These are phyloP conservation scores for Penicillium vulpinum DNA, from an alignment of 2,329 filamentous ascomycete species.

Conservation along the genomic window DNA sequence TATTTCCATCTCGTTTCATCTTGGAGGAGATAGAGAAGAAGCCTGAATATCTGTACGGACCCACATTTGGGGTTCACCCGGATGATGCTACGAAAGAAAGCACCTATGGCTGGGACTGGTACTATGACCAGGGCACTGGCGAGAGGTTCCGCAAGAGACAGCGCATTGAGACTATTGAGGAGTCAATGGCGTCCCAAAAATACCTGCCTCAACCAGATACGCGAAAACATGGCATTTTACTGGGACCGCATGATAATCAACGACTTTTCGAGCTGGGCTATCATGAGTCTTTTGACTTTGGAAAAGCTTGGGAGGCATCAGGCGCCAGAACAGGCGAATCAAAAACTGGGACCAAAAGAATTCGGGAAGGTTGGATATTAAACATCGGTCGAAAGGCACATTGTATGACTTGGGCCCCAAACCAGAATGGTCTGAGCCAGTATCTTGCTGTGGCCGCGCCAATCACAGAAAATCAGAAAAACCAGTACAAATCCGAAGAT, in stretches of 20 bases:
- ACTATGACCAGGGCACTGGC: constrained; percentile 45
- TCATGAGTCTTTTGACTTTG: constrained; percentile 47
- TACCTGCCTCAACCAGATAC: constrained; percentile 45
- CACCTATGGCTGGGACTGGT: constrained; percentile 56
- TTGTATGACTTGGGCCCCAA: constrained; percentile 51
- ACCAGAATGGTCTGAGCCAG: constrained; percentile 49
- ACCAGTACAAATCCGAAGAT: constrained; percentile 26
- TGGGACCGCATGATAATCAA: constrained; percentile 52
- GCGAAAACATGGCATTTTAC: constrained; percentile 47
- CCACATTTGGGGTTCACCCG: constrained; percentile 46
- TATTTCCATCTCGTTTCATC: constrained; percentile 51
- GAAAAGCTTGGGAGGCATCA: constrained; percentile 44
- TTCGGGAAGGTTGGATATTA: constrained; percentile 54
- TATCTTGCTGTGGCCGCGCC: constrained; percentile 56
- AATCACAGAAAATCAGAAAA: constrained; percentile 41
- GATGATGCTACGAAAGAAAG: constrained; percentile 47
- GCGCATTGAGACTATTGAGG: constrained; percentile 33
- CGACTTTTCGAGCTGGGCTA: constrained; percentile 44
- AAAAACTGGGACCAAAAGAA: constrained; percentile 22
- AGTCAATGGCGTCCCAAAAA: constrained; percentile 35
- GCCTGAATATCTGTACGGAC: constrained; percentile 42
- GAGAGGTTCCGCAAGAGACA: constrained; percentile 48
- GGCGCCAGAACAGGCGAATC: constrained; percentile 9
- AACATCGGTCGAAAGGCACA: constrained; percentile 57
- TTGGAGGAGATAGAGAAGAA: constrained; percentile 30